Evolutionary conservation across 257 asterid species (phyloP), one percentile per base, ranked within the genome.

Genomic region (Solanum commersonii): DNA sequence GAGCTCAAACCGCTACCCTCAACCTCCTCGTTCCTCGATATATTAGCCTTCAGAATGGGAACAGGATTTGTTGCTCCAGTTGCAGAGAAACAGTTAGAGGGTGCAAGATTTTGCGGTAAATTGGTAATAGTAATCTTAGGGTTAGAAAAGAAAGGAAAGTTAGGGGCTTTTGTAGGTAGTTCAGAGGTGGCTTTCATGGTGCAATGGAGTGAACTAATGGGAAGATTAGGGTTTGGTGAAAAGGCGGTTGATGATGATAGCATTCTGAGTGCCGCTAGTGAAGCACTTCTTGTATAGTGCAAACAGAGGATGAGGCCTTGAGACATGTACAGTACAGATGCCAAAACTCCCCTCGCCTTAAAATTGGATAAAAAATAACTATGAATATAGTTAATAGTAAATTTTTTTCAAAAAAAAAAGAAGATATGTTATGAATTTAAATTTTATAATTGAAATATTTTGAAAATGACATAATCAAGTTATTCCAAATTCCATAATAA

Each of bases 211-310:
- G 87, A 68, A 27, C 1, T 27, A 68, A 27, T 68, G 25, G 27
- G 77, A 31, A 87, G 88, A 52, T 88, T 92, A 87, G 93, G 92
- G 93, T 86, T 93, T 65, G 91, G 44, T 29, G 92, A 44, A 44
- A 35, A 33, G 59, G 88, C 11, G 84, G 87, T 49, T 6, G 46
- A 35, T 20, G 93, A 76, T 70, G 92, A 88, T 29, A 88, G 84
- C 88, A 92, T 89, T 83, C 84, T 89, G 87, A 87, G 84, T 16
- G 93, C 93, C 83, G 91, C 90, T 67, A 31, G 84, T 37, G 95
- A 68, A 74, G 95, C 88, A 22, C 91, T 85, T 88, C 87, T 90
- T 87, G 89, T 87, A 91, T 72, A 86, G 83, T 81, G 87, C 79
- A 86, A 91, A 87, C 27, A 89, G 90, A 84, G 93, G 90, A 56